Evolutionary conservation across 2,329 filamentous ascomycete genomes (phyloP).

Genomic region (Calcarisporium arbuscula): DNA sequence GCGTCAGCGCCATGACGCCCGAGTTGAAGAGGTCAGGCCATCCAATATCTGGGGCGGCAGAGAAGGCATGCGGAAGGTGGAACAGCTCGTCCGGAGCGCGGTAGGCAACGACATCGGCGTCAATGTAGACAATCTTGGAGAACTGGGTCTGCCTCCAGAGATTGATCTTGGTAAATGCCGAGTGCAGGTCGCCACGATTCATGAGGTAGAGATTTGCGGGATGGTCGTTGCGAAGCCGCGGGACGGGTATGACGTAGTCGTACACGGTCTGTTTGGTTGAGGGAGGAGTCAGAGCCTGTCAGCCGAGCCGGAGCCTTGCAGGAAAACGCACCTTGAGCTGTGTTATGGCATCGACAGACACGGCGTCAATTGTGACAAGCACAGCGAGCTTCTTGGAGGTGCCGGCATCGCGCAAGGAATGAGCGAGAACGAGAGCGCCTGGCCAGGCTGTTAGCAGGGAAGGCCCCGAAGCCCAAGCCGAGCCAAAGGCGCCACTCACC

Average conservation of each 20-base stretch:
- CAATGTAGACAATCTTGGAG: conserved; percentile 87
- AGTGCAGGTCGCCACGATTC: conserved; percentile 83
- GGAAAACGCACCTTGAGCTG: conserved; percentile 62
- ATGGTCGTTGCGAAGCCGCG: conserved; percentile 67
- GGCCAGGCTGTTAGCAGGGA: conserved; percentile 8
- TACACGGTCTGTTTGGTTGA: conserved; percentile 59
- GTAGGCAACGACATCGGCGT: conserved; percentile 88
- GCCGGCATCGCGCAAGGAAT: conserved; percentile 87
- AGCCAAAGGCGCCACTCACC: conserved; percentile 45
- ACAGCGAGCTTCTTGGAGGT: conserved; percentile 80
- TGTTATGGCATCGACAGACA: conserved; percentile 67
- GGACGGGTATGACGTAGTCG: conserved; percentile 82
- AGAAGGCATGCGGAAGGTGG: conserved; percentile 51
- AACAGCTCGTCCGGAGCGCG: conserved; percentile 92
- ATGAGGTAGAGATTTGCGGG: conserved; percentile 85
- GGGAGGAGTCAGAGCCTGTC: neutral
- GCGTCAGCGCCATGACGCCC: conserved; percentile 88
- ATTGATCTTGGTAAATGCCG: conserved; percentile 93
- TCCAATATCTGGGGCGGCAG: conserved; percentile 85
- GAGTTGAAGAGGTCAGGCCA: conserved; percentile 99
- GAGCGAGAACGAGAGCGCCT: conserved; percentile 90
- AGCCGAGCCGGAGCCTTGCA: neutral
- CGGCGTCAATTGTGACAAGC: conserved; percentile 72
- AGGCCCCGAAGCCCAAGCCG: neutral
- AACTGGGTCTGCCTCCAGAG: conserved; percentile 91